Conservation (phyloP, 1,139 yeast genomes). For the Saccharomyces hybrid region DNA sequence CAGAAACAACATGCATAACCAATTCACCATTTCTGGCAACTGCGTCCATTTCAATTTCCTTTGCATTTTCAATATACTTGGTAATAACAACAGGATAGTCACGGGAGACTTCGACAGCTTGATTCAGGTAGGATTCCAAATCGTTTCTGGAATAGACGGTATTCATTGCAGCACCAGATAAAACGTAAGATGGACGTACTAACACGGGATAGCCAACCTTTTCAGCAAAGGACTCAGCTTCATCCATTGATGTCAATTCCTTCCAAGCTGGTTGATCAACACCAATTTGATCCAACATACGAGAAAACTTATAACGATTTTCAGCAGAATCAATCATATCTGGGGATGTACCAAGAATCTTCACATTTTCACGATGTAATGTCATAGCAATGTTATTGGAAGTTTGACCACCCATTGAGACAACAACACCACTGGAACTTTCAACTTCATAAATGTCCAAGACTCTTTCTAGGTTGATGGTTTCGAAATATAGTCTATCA, state of each 20-base stretch:
- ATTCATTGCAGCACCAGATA: constrained; percentile 99
- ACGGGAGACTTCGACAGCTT: constrained; percentile 95
- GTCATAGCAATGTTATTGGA: constrained; percentile 94
- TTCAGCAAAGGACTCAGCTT: constrained; percentile 89
- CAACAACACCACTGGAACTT: constrained; percentile 84
- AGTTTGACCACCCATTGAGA: constrained; percentile 98
- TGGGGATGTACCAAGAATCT: constrained; percentile 94
- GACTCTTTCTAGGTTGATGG: constrained; percentile 89
- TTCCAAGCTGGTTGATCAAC: constrained; percentile 99
- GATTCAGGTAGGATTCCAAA: constrained; percentile 77
- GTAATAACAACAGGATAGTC: constrained; percentile 50
- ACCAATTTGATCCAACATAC: constrained; percentile 94
- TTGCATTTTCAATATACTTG: no score
- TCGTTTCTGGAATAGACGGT: constrained; percentile 89
- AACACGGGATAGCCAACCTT: constrained; percentile 90
- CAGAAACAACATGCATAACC: constrained; percentile 96
- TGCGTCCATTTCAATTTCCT: constrained; percentile 41
- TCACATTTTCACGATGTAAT: constrained; percentile 89
- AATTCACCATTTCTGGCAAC: constrained; percentile 93
- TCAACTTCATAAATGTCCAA: constrained; percentile 93
- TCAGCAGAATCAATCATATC: constrained; percentile 98
- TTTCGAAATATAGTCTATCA: constrained; percentile 93
- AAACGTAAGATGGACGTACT: constrained; percentile 95
- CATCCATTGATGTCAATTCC: constrained; percentile 87
- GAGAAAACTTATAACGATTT: constrained; percentile 94